A percentile compares a stretch with the other conserved stretches of the same genome.
phyloP scores from a whole-genome alignment of 768 basidiomycete species.

The Hypholoma fasciculare region DNA sequence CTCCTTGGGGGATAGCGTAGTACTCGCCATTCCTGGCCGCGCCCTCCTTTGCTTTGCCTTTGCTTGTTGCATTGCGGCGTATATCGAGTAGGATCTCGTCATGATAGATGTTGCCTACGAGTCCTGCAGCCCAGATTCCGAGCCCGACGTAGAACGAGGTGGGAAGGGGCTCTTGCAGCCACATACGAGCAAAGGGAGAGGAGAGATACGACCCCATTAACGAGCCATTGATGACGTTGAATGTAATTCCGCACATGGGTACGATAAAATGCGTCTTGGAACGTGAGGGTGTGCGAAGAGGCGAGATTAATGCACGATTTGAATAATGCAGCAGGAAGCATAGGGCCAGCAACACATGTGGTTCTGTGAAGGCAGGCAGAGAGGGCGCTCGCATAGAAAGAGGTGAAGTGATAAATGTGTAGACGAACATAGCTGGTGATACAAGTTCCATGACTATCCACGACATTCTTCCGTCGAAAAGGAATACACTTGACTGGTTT shows the following conservation, averaged over 20 bases:
- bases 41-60: slow-evolving; percentile 27
- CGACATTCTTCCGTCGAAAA: slow-evolving; percentile 59
- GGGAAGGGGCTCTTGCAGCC: slow-evolving; percentile 31
- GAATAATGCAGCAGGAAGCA: slow-evolving; percentile 77
- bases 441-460: slow-evolving; percentile 83
- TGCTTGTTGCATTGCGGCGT: slow-evolving; percentile 59
- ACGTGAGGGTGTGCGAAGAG: slow-evolving; percentile 77
- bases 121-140: slow-evolving; percentile 66
- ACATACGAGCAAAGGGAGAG: slow-evolving; percentile 49
- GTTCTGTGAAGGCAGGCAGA: slow-evolving; percentile 30
- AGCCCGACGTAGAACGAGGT: slow-evolving; percentile 65
- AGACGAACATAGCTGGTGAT: slow-evolving; percentile 56
- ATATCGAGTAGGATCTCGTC: slow-evolving; percentile 90
- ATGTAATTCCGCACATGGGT: slow-evolving; percentile 49
- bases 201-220: slow-evolving; percentile 72
- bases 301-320: slow-evolving; percentile 81
- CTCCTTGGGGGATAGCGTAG: slow-evolving; percentile 81
- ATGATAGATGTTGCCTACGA: slow-evolving; percentile 80
- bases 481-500: slow-evolving; percentile 39
- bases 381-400: slow-evolving; percentile 37
- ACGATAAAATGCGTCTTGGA: slow-evolving; percentile 75
- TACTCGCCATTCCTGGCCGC: slow-evolving; percentile 35
- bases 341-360: slow-evolving; percentile 50
- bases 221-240: slow-evolving; percentile 75
- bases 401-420: slow-evolving; percentile 48